Evolutionary conservation across 768 basidiomycete species (phyloP).

Genomic region (Leccinum fibrillosum): DNA sequence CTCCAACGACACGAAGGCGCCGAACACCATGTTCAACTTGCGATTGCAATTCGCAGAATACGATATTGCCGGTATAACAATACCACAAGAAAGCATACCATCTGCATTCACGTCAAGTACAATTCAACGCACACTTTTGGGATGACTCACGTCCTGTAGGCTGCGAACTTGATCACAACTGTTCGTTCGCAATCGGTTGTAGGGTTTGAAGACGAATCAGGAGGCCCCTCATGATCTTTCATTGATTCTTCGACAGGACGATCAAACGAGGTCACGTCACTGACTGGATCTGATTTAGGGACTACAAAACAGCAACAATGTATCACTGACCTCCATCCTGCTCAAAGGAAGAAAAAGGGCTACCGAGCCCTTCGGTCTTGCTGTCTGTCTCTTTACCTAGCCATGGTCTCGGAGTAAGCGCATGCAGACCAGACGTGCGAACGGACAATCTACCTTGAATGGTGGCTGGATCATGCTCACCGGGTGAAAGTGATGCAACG

Average conservation of each 20-base stretch:
- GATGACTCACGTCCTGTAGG: conserved; percentile 12
- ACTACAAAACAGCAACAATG: not conserved
- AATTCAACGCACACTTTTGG: not conserved
- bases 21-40: conserved; percentile 3
- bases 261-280: not conserved
- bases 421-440: not conserved
- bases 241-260: conserved; percentile 1
- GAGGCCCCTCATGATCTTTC: not conserved
- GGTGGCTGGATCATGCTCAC: not conserved
- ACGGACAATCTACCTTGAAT: conserved; percentile 2
- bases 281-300: conserved; percentile 9
- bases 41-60: conserved; percentile 18
- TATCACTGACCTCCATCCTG: conserved; percentile 7
- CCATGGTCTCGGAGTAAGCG: not conserved
- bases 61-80: conserved; percentile 21
- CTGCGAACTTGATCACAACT: conserved; percentile 11
- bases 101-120: conserved; percentile 3
- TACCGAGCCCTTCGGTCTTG: not conserved
- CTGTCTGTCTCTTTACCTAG: conserved; percentile 8
- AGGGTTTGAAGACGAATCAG: not conserved
- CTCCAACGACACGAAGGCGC: not conserved
- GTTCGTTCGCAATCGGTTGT: not conserved
- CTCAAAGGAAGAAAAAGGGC: conserved; percentile 8
- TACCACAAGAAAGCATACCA: conserved; percentile 27
- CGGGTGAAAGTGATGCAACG: not conserved